Evolutionary conservation across 495 filamentous ascomycete genomes (phyloP).

Genomic region (Penicillium nucicola): DNA sequence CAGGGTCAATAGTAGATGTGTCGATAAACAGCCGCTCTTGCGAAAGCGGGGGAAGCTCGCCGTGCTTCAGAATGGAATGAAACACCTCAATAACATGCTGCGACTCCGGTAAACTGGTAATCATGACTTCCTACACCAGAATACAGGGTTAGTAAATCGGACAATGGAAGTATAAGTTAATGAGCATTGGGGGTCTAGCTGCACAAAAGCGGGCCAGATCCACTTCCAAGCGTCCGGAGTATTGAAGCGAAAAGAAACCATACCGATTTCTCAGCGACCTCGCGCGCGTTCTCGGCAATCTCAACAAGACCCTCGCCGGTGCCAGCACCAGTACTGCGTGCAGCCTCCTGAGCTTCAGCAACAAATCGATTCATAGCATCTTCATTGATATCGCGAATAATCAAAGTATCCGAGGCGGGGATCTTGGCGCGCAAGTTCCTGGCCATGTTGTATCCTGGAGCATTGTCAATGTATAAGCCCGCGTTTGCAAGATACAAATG

Average conservation of each 20-base stretch:
- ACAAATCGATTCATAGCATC: conserved; percentile 57
- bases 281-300: conserved; percentile 53
- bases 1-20: conserved; percentile 82
- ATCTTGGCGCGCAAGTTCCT: conserved; percentile 78
- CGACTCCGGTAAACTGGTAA: conserved; percentile 80
- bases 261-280: conserved; percentile 73
- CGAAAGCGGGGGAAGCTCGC: conserved; percentile 35
- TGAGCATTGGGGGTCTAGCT: no score
- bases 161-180: not conserved
- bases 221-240: not conserved
- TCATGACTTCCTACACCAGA: conserved; percentile 61
- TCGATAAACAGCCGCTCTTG: conserved; percentile 71
- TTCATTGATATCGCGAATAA: conserved; percentile 72
- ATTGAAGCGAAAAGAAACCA: conserved; percentile 7
- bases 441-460: conserved; percentile 78
- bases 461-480: conserved; percentile 7
- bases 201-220: not conserved
- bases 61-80: conserved; percentile 54
- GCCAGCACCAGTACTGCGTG: conserved; percentile 19
- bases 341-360: conserved; percentile 51
- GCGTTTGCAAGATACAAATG: not conserved
- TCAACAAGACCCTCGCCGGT: conserved; percentile 48
- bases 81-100: conserved; percentile 75
- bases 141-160: conserved; percentile 6
- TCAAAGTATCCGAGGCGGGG: conserved; percentile 61